Evolutionary conservation across 2,329 filamentous ascomycete species (phyloP), one percentile per base, ranked within the genome.

Genomic region (Alternaria sp.): DNA sequence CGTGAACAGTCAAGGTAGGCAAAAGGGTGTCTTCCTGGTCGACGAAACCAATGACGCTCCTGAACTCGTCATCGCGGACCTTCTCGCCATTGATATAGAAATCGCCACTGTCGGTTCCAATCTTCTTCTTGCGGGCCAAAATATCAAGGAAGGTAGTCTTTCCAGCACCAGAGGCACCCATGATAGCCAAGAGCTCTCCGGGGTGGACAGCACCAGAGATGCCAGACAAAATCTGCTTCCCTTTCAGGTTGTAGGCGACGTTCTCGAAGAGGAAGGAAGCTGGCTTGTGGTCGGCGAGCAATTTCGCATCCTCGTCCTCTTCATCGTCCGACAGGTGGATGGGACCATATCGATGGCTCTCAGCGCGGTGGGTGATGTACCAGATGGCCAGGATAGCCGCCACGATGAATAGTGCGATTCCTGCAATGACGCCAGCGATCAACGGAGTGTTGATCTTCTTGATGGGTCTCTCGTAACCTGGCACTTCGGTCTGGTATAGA

Each of bases 11-110:
- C 70, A 99, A 84, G 1, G 96, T 99, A 0, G 96, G 91, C 46
- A 99, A 85, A 90, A 99, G 95, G 6, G 95, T 97, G 77, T 99
- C 96, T 76, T 99, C 96, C 81, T 99, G 96, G 73, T 99, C 96
- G 44, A 99, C 96, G 73, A 98, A 99, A 21, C 96, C 96, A 68
- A 97, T 91, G 55, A 98, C 93, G 65, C 89, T 94, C 77, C 92
- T 93, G 82, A 96, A 99, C 66, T 97, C 93, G 28, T 87, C 80
- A 77, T 97, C 93, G 30, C 85, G 85, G 40, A 98, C 90, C 78
- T 92, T 95, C 79, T 98, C 93, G 32, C 96, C 96, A 70, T 98
- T 98, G 74, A 99, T 89, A 73, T 91, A 96, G 73, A 97, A 97
- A 63, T 95, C 88, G 19, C 96, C 96, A 9, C 86, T 83, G 0